Evolutionary conservation across 257 asterid species (phyloP).

Genomic region (Gentiana macrophylla): DNA sequence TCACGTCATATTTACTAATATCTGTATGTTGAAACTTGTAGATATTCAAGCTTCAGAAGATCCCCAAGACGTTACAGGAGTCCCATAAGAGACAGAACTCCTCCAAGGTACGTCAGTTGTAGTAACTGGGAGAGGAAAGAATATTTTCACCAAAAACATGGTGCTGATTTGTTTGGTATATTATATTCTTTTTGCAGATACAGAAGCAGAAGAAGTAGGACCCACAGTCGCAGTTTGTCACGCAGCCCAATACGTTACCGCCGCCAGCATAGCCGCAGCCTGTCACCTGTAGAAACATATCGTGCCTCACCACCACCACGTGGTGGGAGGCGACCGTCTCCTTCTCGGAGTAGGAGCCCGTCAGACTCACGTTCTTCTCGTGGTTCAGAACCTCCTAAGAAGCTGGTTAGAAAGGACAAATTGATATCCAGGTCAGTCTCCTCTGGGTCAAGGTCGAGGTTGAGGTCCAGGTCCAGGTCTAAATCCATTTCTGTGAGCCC

Average conservation of each 20-base stretch:
- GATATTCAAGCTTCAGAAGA: conserved; percentile 76
- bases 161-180: too few species aligned
- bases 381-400: conserved; percentile 48
- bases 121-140: too few species aligned
- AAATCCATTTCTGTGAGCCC: conserved; percentile 38
- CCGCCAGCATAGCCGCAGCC: conserved; percentile 74
- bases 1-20: background rate
- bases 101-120: conserved; percentile 48
- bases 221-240: conserved; percentile 60
- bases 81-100: conserved; percentile 90
- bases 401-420: conserved; percentile 28
- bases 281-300: conserved; percentile 49
- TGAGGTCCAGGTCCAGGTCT: too few species aligned
- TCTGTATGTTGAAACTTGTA: conserved; percentile 12
- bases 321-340: conserved; percentile 36
- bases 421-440: conserved; percentile 28
- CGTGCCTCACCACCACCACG: conserved; percentile 37
- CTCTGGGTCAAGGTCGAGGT: too few species aligned
- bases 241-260: conserved; percentile 85
- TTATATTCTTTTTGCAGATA: conserved; percentile 37
- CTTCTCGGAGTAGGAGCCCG: conserved; percentile 53
- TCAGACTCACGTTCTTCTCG: conserved; percentile 44
- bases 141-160: too few species aligned
- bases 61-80: conserved; percentile 95
- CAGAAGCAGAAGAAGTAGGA: conserved; percentile 75